Base-by-base conservation (phyloP, 441 rosid genomes). In the Mallotus japonicus region DNA sequence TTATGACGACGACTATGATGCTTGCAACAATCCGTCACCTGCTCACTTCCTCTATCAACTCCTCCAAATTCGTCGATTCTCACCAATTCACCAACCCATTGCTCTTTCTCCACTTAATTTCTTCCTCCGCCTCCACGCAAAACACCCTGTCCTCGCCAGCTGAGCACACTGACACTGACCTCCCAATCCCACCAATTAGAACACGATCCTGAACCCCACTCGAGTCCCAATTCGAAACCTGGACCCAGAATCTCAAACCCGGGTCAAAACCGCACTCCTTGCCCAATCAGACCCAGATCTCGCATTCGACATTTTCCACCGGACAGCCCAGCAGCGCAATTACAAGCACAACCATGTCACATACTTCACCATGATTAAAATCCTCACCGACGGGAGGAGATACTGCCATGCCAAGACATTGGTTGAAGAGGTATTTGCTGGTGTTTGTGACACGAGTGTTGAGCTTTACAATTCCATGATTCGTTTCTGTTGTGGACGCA, bases 261-360 rank as follows among this genome's bases (percentile, higher is more conserved):
- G 97, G 96, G 0, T 95, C n/a, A 90, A 81, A 11, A 51, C 75
- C 4, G 97, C 97, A 55, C 71, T 94, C 59, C 87, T 81, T 10
- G 89, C 96, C 19, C 97, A 90, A 79, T 77, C 87, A 9, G 97
- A 95, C 75, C 89, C 99, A 13, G 96, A 92, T 82, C 91, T 92
- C 44, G 96, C 97, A 3, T 81, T 85, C 73, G 93, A 92, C 78
- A 88, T 95, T 67, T 95, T 92, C 88, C 94, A 92, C 1, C 92
- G 99, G 97, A 88, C 97, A 2, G 81, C 95, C 47, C 91, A 81
- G 73, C 91, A 86, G 49, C 87, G 90, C 65, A 85, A 85, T 11
- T 95, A 87, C 91, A 83, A 79, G 73, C 97, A 92, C 87, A 85
- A 80, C 57, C 80, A 86, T 71, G 76, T 75, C 34, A 83, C 94